Conservation (phyloP, 2,329 filamentous ascomycete genomes). For the Botrytis cinerea region DNA sequence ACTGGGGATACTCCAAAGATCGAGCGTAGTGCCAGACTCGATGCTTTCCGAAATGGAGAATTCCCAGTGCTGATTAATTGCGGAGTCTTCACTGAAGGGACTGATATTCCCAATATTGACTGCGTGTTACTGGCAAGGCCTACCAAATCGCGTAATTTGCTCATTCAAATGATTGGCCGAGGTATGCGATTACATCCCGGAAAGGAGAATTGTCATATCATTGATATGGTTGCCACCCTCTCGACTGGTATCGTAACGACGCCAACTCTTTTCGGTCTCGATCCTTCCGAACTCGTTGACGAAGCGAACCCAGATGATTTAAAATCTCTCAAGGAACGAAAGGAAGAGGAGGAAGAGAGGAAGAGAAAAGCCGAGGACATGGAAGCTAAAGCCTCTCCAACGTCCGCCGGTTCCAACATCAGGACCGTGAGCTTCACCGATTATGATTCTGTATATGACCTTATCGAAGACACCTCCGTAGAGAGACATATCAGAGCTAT, state of each 20-base stretch:
- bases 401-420: conserved; percentile 20
- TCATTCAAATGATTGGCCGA: conserved; percentile 96
- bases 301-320: conserved; percentile 65
- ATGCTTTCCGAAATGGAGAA: conserved; percentile 72
- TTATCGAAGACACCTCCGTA: conserved; percentile 77
- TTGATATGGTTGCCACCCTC: conserved; percentile 91
- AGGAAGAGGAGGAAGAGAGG: conserved; percentile 46
- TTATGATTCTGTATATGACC: conserved; percentile 88
- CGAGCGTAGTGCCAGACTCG: conserved; percentile 69
- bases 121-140: conserved; percentile 86
- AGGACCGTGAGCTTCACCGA: conserved; percentile 69
- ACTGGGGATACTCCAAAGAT: conserved; percentile 74
- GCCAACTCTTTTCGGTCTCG: conserved; percentile 88
- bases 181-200: conserved; percentile 81
- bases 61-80: conserved; percentile 93
- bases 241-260: conserved; percentile 84
- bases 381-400: neutral
- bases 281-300: conserved; percentile 75
- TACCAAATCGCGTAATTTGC: conserved; percentile 86
- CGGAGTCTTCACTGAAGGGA: conserved; percentile 95
- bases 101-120: conserved; percentile 96
- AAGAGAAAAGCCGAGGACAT: conserved; percentile 24
- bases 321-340: conserved; percentile 53
- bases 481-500: conserved; percentile 77
- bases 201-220: conserved; percentile 89